These are phyloP conservation scores for Cicer arietinum DNA, from an alignment of 306 rosid species.

Conservation along the genomic window DNA sequence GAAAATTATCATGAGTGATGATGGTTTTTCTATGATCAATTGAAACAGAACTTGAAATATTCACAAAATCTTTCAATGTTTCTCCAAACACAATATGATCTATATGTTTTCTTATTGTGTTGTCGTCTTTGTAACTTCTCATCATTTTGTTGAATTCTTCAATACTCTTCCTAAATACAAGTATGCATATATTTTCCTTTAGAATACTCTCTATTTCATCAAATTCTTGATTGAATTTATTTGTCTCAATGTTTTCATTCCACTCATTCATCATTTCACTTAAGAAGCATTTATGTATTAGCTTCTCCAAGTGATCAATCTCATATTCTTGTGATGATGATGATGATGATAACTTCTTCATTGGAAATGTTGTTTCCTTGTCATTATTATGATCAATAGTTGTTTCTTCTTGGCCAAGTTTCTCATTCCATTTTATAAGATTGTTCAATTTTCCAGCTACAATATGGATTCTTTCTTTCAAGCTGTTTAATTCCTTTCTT, in stretches of 20 bases:
- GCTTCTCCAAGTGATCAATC: slow-evolving; percentile 51
- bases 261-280: slow-evolving; percentile 53
- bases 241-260: slow-evolving; percentile 50
- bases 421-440: slow-evolving; percentile 51
- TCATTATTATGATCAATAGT: background rate
- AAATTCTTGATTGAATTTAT: slow-evolving; percentile 38
- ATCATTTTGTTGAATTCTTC: slow-evolving; percentile 51
- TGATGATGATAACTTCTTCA: slow-evolving; percentile 1
- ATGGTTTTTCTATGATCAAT: slow-evolving; percentile 41
- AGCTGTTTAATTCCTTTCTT: slow-evolving; percentile 46
- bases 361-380: slow-evolving; percentile 33
- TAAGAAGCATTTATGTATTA: slow-evolving; percentile 43
- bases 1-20: background rate
- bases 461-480: slow-evolving; percentile 54
- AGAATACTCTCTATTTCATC: slow-evolving; percentile 41
- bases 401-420: no score
- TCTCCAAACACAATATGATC: slow-evolving; percentile 48
- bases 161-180: slow-evolving; percentile 46
- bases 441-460: slow-evolving; percentile 54
- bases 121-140: slow-evolving; percentile 42
- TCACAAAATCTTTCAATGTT: slow-evolving; percentile 45
- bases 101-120: slow-evolving; percentile 47
- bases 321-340: background rate
- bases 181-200: slow-evolving; percentile 49
- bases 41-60: slow-evolving; percentile 27